Percentiles rank a stretch among this genome's conserved stretches.
phyloP scores from a whole-genome alignment of 176 grass and related monocot species.

The Guadua angustifolia region DNA sequence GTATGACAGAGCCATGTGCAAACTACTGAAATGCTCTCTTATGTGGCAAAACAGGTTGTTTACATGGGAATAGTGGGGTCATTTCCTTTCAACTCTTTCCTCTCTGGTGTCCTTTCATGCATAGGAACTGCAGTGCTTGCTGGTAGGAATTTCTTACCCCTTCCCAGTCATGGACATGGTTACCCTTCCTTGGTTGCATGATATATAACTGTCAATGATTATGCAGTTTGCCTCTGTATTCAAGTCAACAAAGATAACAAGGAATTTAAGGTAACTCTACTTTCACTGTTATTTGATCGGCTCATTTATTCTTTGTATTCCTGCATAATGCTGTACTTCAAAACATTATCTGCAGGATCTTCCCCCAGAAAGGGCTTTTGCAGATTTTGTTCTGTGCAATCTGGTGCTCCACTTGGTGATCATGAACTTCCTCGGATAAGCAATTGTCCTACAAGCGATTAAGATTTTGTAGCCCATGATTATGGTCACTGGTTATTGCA shows the following conservation, averaged over 20 bases:
- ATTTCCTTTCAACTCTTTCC: constrained; percentile 90
- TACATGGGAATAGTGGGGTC: constrained; percentile 94
- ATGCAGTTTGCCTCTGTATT: constrained; percentile 89
- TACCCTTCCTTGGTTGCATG: constrained; percentile 13
- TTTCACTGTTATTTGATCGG: not conserved
- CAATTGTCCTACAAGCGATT: not conserved
- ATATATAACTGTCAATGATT: constrained; percentile 1
- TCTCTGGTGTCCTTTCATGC: constrained; percentile 81
- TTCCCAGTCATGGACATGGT: not conserved
- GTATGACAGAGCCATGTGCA: not conserved
- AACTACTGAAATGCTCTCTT: constrained; percentile 14
- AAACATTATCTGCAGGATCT: constrained; percentile 64
- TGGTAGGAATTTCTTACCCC: constrained; percentile 46
- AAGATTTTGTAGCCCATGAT: constrained; percentile 31
- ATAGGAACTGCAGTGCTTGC: constrained; percentile 83
- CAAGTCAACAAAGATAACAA: constrained; percentile 99
- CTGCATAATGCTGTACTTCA: not conserved
- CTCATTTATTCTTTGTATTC: not conserved
- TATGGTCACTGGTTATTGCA: not conserved
- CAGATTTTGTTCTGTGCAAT: constrained; percentile 84
- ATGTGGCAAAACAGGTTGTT: constrained; percentile 42
- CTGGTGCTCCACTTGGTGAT: constrained; percentile 94
- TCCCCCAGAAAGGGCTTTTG: constrained; percentile 72
- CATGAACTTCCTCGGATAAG: constrained; percentile 92
- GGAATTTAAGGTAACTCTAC: constrained; percentile 80